These are phyloP conservation scores for Xylariales sp. DNA, from an alignment of 2,329 filamentous ascomycete genomes.

Conservation along the genomic window DNA sequence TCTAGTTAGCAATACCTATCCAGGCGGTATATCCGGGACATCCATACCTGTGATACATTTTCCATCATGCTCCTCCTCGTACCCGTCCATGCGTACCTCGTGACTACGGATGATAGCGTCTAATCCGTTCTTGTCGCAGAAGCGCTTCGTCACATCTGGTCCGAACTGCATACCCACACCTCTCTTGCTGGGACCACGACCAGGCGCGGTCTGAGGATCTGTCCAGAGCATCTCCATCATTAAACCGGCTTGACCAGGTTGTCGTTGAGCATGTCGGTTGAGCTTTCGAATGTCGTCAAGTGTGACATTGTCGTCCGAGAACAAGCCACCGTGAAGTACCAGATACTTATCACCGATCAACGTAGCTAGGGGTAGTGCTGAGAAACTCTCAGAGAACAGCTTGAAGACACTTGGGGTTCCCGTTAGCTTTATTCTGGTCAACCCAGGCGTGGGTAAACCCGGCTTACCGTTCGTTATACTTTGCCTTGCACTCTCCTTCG, in stretches of 20 bases:
- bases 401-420: slow-evolving; percentile 67
- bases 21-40: not conserved
- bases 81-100: slow-evolving; percentile 98
- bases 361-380: slow-evolving; percentile 84
- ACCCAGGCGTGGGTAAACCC: not conserved
- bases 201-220: slow-evolving; percentile 81
- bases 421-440: slow-evolving; percentile 9
- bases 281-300: slow-evolving; percentile 92
- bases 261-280: slow-evolving; percentile 82
- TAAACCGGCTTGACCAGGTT: slow-evolving; percentile 86
- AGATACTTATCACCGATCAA: slow-evolving; percentile 88
- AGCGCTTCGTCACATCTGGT: slow-evolving; percentile 90
- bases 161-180: slow-evolving; percentile 96
- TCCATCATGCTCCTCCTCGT: slow-evolving; percentile 94
- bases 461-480: slow-evolving; percentile 77
- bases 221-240: slow-evolving; percentile 99
- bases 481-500: slow-evolving; percentile 95
- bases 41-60: slow-evolving; percentile 82
- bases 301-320: slow-evolving; percentile 90
- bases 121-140: slow-evolving; percentile 93
- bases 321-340: slow-evolving; percentile 88
- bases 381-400: slow-evolving; percentile 97
- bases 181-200: slow-evolving; percentile 90
- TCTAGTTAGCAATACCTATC: slow-evolving; percentile 18
- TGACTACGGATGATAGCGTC: slow-evolving; percentile 95